Evolutionary conservation across 2,329 filamentous ascomycete species (phyloP).

Genomic region (Botrytis medusae): DNA sequence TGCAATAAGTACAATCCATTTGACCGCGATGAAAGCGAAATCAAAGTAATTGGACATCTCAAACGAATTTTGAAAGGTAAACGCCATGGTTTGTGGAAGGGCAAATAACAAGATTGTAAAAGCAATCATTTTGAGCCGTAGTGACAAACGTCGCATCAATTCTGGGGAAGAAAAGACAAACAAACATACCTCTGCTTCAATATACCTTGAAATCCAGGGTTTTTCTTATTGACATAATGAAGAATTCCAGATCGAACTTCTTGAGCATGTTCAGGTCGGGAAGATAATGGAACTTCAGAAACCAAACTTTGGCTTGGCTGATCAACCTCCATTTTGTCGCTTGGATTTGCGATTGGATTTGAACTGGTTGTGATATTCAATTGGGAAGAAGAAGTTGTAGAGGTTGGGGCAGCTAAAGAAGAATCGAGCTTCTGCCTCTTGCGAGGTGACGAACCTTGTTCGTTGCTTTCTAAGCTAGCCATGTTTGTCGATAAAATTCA

Average conservation of each 20-base stretch:
- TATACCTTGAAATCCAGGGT: constrained; percentile 60
- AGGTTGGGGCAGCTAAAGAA: constrained; percentile 18
- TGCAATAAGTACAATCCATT: background rate
- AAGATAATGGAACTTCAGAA: constrained; percentile 22
- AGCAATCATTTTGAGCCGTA: background rate
- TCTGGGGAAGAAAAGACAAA: background rate
- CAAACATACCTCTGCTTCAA: constrained; percentile 62
- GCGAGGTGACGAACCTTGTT: constrained; percentile 24
- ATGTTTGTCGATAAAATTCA: constrained; percentile 25
- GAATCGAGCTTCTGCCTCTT: constrained; percentile 30
- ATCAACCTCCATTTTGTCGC: constrained; percentile 24
- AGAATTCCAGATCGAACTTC: constrained; percentile 57
- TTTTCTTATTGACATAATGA: constrained; percentile 58
- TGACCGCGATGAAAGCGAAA: background rate
- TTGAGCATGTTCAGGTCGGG: constrained; percentile 23
- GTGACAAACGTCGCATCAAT: background rate
- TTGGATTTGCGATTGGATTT: constrained; percentile 1
- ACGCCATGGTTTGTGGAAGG: background rate
- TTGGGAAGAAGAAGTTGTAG: background rate
- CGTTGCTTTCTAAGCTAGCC: constrained; percentile 25
- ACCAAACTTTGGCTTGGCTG: constrained; percentile 7
- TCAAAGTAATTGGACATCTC: background rate
- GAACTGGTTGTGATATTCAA: background rate
- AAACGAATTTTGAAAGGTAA: background rate
- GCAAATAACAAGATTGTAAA: background rate